phyloP scores from a whole-genome alignment of 768 basidiomycete species.

The Rickenella mellea region DNA sequence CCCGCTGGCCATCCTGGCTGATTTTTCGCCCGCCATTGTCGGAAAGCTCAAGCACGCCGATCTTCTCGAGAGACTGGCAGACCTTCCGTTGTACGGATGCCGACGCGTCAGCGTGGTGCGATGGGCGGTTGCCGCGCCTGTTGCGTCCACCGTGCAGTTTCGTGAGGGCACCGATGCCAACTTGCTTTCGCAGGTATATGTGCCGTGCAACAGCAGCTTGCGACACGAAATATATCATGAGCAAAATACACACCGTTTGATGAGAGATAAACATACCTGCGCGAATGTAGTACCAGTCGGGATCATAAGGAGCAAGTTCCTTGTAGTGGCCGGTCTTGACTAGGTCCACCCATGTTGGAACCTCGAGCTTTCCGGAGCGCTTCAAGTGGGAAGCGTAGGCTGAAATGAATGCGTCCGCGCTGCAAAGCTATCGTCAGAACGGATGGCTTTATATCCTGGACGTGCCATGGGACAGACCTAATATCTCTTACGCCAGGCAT shows the following conservation, averaged over 20 bases:
- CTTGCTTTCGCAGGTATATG: conserved; percentile 98
- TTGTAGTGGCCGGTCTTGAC: conserved; percentile 98
- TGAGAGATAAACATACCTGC: conserved; percentile 62
- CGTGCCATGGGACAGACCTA: conserved; percentile 21
- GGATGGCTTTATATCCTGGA: not conserved
- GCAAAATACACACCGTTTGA: not conserved
- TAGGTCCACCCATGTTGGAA: conserved; percentile 95
- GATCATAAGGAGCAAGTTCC: conserved; percentile 97
- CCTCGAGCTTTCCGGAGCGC: conserved; percentile 98
- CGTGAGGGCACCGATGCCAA: conserved; percentile 85
- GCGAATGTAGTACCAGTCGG: conserved; percentile 99
- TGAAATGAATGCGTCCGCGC: conserved; percentile 87
- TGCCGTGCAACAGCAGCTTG: conserved; percentile 93
- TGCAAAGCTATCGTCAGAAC: conserved; percentile 20
- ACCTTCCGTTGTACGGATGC: conserved; percentile 88
- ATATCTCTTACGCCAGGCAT: conserved; percentile 41
- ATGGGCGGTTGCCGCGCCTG: conserved; percentile 92
- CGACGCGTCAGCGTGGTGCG: conserved; percentile 84
- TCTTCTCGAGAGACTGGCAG: conserved; percentile 97
- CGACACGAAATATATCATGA: not conserved
- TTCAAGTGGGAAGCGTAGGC: conserved; percentile 96
- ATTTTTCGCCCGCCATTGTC: conserved; percentile 94
- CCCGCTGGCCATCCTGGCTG: conserved; percentile 92
- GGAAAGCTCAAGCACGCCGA: conserved; percentile 91
- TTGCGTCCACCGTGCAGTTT: conserved; percentile 97